These are phyloP conservation scores for Trichoderma afroharzianum DNA, from an alignment of 2,329 filamentous ascomycete genomes.

Conservation along the genomic window DNA sequence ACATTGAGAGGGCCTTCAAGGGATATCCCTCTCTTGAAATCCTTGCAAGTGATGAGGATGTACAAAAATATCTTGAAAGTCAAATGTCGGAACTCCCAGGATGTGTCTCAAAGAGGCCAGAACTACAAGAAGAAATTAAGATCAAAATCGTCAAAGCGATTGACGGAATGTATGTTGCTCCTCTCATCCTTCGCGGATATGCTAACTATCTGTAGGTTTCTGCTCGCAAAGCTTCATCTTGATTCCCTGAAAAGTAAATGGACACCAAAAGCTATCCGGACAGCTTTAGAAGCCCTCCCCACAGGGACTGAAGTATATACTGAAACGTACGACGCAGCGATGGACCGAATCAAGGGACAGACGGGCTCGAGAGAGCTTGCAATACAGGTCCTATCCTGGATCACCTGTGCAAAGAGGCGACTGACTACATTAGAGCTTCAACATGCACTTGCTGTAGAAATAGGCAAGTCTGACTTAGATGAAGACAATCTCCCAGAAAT, in stretches of 20 bases:
- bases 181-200: background rate
- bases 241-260: background rate
- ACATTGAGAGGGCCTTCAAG: background rate
- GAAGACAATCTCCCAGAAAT: background rate
- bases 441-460: background rate
- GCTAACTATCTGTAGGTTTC: background rate
- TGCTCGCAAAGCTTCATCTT: background rate
- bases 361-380: background rate
- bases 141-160: background rate
- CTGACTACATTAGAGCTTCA: background rate
- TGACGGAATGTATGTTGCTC: background rate
- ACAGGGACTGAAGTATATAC: background rate
- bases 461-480: background rate
- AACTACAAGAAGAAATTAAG: background rate
- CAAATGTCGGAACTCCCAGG: background rate
- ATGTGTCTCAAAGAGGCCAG: background rate
- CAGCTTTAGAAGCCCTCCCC: background rate
- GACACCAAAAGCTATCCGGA: background rate
- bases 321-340: background rate
- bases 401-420: background rate
- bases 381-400: background rate
- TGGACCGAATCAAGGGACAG: background rate
- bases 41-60: background rate
- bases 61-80: background rate
- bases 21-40: background rate